phyloP scores from a whole-genome alignment of 208 protist genomes.

The Angomonas deanei region DNA sequence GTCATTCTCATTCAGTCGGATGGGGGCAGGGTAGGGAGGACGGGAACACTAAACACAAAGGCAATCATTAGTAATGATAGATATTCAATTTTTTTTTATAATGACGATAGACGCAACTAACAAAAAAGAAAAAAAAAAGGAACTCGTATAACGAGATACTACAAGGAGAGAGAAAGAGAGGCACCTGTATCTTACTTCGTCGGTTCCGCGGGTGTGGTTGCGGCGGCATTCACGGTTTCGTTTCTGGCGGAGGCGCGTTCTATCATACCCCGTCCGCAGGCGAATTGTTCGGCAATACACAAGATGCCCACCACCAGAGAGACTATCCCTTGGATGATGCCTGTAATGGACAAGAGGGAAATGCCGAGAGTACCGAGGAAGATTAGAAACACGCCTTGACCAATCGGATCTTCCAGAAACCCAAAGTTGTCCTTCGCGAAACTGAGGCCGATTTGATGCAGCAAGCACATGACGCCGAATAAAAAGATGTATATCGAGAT shows the following conservation, averaged over 20 bases:
- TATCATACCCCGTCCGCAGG: neutral
- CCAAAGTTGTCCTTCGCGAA: neutral
- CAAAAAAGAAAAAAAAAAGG: constrained; percentile 12
- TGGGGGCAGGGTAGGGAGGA: too few relatives aligned
- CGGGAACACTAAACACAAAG: too few relatives aligned
- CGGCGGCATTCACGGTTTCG: neutral
- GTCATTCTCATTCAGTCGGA: too few relatives aligned
- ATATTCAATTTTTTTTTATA: neutral
- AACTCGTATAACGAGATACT: constrained; percentile 5
- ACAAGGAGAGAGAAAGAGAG: constrained; percentile 9
- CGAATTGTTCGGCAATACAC: neutral
- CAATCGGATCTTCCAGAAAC: neutral
- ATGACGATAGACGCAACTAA: neutral
- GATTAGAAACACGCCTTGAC: neutral
- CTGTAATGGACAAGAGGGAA: neutral
- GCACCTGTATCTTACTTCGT: constrained; percentile 7
- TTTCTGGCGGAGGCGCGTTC: too few relatives aligned
- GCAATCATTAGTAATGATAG: too few relatives aligned
- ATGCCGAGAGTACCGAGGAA: constrained; percentile 1
- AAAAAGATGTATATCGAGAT: constrained; percentile 2
- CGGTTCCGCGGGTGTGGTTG: too few relatives aligned
- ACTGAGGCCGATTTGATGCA: neutral
- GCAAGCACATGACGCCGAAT: neutral
- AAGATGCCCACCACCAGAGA: neutral
- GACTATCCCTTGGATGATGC: neutral